Base-by-base conservation (phyloP, 345 rosid genomes). In the Kandelia obovata region DNA sequence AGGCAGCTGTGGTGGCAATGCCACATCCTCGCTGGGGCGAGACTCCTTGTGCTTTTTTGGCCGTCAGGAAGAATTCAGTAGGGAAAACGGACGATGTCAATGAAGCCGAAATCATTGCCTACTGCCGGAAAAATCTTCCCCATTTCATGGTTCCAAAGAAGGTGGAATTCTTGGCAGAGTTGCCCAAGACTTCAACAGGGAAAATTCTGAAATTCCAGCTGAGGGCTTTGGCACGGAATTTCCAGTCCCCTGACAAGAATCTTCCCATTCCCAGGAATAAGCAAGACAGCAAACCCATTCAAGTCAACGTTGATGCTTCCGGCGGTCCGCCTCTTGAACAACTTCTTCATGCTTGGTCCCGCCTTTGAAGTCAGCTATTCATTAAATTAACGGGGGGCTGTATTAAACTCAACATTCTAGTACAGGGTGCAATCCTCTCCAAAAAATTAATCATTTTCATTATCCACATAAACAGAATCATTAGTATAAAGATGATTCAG, bases 1-100 rank as follows among this genome's bases (percentile, higher is more conserved):
- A 89, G 58, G 85, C 79, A 0, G 87, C 90, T 0, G 92, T 81
- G 5, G 89, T 89, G 52, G 92, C 87, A 7, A 81, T 81, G 88
- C 89, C 89, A 3, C 86, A 87, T 10, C 77, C 81, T 3, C 52
- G 71, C 3, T 85, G 90, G 88, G 90, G 88, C 7, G 90, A 85
- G 72, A 82, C 81, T 9, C 90, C 90, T 0, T 87, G 92, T 58
- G 90, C 87, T 0, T 87, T 89, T 63, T 11, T 87, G n/a, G 75
- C 65, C 0, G 52, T 80, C 0, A 79, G 68, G 46, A 64, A 71
- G 4, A 70, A 67, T 34, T 19, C 65, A 53, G 56, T 1, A 3
- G 74, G 71, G 0, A 53, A 56, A 43, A 51, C 59, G 2, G 67
- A 53, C 1, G 75, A 70, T 3, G 63, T 73, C 0, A 66, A 11